Conservation (phyloP, 352 stramenopile genomes). For the Phytopythium litorale region DNA sequence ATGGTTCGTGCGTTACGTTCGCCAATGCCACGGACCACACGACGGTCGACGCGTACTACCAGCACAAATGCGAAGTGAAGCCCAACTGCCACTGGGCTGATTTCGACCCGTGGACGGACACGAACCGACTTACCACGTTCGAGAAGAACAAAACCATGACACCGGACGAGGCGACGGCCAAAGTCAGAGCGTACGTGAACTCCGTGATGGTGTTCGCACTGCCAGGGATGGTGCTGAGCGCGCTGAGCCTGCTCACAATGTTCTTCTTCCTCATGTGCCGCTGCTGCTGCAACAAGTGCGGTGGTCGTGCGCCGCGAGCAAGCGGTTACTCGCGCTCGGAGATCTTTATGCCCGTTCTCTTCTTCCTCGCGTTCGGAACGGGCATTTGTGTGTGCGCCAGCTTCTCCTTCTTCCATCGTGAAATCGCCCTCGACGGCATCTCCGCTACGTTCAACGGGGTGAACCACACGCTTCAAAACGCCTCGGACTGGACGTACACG, state of each 20-base stretch:
- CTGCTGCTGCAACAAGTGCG: constrained; percentile 72
- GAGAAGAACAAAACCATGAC: constrained; percentile 28
- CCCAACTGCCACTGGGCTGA: constrained; percentile 63
- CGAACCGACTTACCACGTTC: constrained; percentile 25
- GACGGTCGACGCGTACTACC: constrained; percentile 23
- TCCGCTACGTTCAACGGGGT: constrained; percentile 40
- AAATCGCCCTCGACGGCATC: constrained; percentile 41
- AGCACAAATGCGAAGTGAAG: constrained; percentile 39
- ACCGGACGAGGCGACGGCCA: constrained; percentile 14
- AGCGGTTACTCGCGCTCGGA: constrained; percentile 62
- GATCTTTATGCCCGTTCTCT: constrained; percentile 58
- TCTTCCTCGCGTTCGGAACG: constrained; percentile 56
- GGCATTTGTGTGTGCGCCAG: constrained; percentile 41
- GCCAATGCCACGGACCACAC: constrained; percentile 16
- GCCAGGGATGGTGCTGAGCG: constrained; percentile 43
- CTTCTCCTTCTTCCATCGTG: constrained; percentile 49
- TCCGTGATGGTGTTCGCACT: constrained; percentile 49
- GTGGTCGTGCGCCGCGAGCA: constrained; percentile 40
- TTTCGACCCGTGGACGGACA: constrained; percentile 26
- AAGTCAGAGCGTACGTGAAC: constrained; percentile 42
- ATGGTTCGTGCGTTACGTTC: constrained; percentile 28
- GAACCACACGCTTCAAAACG: constrained; percentile 29
- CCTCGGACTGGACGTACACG: constrained; percentile 29
- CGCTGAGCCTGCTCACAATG: constrained; percentile 63
- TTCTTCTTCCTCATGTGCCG: constrained; percentile 65